A percentile compares a stretch with the other conserved stretches of the same genome.
These are phyloP conservation scores for Cephalotrichum gorgonifer DNA, from an alignment of 2,329 filamentous ascomycete species.

Conservation along the genomic window DNA sequence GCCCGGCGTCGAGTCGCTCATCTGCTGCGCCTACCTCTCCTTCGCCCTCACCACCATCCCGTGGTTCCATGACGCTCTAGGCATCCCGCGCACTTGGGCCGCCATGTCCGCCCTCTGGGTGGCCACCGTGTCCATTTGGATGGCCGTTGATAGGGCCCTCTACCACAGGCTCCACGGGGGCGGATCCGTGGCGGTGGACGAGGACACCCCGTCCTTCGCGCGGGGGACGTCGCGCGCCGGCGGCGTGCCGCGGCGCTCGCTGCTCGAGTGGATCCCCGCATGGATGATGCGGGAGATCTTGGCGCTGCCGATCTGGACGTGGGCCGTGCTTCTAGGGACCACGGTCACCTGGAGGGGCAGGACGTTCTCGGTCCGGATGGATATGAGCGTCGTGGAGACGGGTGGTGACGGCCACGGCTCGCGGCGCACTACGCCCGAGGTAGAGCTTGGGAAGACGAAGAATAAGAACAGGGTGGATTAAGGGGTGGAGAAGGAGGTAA, in stretches of 20 bases:
- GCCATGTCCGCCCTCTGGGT: conserved; percentile 59
- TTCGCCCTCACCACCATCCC: conserved; percentile 69
- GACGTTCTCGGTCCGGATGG: conserved; percentile 68
- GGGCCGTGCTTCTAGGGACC: conserved; percentile 80
- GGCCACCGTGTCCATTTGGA: conserved; percentile 58
- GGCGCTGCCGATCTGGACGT: conserved; percentile 81
- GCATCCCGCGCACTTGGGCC: conserved; percentile 55
- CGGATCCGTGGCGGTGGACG: conserved; percentile 58
- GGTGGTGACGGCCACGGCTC: conserved; percentile 6
- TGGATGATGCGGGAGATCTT: conserved; percentile 80
- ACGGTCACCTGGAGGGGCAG: conserved; percentile 82
- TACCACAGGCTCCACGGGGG: conserved; percentile 68
- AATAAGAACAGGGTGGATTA: conserved; percentile 9
- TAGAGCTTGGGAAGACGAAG: conserved; percentile 8
- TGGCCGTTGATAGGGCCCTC: conserved; percentile 60
- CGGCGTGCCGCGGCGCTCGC: conserved; percentile 39
- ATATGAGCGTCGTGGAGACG: conserved; percentile 63
- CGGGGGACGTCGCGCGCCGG: conserved; percentile 26
- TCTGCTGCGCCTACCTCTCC: conserved; percentile 73
- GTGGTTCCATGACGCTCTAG: conserved; percentile 41
- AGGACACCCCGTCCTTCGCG: conserved; percentile 67
- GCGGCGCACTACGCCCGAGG: conserved; percentile 7
- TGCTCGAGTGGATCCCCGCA: conserved; percentile 63
- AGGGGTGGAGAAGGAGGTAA: background rate
- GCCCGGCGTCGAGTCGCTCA: conserved; percentile 78